Evolutionary conservation across 192 early-diverging fungal genomes (phyloP).

Genomic region (Coemansia sp.): DNA sequence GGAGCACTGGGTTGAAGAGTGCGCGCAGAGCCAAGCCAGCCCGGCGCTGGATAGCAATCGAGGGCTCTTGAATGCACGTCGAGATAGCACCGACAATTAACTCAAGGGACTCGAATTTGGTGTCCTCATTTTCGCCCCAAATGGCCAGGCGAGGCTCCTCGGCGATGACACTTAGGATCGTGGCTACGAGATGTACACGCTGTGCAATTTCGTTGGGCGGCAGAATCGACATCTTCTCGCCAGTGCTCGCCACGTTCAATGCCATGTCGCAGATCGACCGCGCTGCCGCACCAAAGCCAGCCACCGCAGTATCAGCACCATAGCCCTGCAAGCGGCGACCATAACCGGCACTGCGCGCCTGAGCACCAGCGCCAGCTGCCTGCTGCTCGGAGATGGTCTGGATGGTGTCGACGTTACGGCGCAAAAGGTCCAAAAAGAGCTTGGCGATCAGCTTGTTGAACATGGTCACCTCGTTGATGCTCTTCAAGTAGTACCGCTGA

Average conservation of each 20-base stretch:
- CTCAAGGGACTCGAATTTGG: slow-evolving; percentile 74
- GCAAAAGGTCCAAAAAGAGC: slow-evolving; percentile 44
- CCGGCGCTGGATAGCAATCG: slow-evolving; percentile 66
- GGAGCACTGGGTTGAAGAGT: slow-evolving; percentile 70
- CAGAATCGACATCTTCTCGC: slow-evolving; percentile 49
- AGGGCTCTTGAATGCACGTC: slow-evolving; percentile 72
- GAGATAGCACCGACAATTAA: slow-evolving; percentile 73
- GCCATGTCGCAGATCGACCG: slow-evolving; percentile 55
- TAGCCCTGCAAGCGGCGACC: slow-evolving; percentile 35
- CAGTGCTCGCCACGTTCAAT: slow-evolving; percentile 45
- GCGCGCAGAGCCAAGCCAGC: slow-evolving; percentile 73
- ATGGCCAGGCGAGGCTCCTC: slow-evolving; percentile 77
- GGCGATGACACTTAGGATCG: slow-evolving; percentile 74
- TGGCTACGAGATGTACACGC: slow-evolving; percentile 76
- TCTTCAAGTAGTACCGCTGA: slow-evolving; percentile 35
- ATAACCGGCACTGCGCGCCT: slow-evolving; percentile 41
- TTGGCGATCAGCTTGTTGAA: slow-evolving; percentile 50
- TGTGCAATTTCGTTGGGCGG: slow-evolving; percentile 63
- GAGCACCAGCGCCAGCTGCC: slow-evolving; percentile 26
- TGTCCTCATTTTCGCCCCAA: slow-evolving; percentile 65
- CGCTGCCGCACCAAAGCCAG: slow-evolving; percentile 6
- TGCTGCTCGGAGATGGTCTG: slow-evolving; percentile 57
- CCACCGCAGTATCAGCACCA: slow-evolving; percentile 7
- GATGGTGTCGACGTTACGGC: slow-evolving; percentile 51
- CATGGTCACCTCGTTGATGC: slow-evolving; percentile 15